Evolutionary conservation across 2,329 filamentous ascomycete species (phyloP), one percentile per base, ranked within the genome.

Genomic region (Monosporascus ibericus): DNA sequence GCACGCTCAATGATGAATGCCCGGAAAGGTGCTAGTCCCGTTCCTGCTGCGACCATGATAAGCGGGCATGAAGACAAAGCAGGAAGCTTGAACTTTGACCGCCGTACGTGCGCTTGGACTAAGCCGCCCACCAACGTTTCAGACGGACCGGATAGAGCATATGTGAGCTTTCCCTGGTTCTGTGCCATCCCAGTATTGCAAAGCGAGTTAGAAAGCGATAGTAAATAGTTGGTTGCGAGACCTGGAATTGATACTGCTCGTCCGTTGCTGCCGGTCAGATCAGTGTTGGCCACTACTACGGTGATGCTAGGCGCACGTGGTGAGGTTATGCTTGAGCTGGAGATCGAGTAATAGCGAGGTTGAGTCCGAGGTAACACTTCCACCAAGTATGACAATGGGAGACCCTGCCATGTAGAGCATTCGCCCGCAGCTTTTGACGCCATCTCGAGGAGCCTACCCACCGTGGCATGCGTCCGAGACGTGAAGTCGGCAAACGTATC

Each of bases 321-420:
- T 71, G 76, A 0, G 46, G 71, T 65, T 39, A 71, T 65, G 11
- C 69, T 70, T 20, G 78, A 81, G 0, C 77, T 81, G 1, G 79
- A 82, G 57, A 84, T 82, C 7, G 75, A 79, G 64, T 84, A 84
- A 55, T 81, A 78, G 15, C 80, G 77, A 18, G 80, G 70, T 14
- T 78, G 75, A 74, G 85, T 80, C 0, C 77, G 75, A 1, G 79
- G 77, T 1, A 83, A 74, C 65, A 78, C 77, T 48, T 75, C 71
- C 7, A 86, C 68, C 65, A 82, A 81, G 44, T 75, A 71, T 2
- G 73, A 72, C 18, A 85, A 70, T 0, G 81, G 72, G 0, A 85
- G 61, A 2, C 74, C 51, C 2, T 56, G 60, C 71, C 71, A 74
- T 2, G 62, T 52, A 9, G 51, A 49, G n/a, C 47, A 55, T 37